Evolutionary conservation across 2,329 filamentous ascomycete species (phyloP).

Genomic region (Aspergillus cejpii): DNA sequence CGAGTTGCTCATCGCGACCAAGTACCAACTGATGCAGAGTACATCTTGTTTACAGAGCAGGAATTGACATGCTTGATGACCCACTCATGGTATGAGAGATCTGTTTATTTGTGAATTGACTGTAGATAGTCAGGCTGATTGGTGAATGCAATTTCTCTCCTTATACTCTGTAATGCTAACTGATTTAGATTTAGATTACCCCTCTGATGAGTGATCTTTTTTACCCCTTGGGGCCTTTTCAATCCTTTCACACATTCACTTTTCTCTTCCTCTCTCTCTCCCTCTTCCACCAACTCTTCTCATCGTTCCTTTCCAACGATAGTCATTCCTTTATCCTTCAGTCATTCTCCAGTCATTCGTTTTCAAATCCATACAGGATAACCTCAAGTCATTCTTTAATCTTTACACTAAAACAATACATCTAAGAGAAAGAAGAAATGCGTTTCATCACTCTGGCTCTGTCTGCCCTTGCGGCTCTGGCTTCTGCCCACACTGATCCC

Average conservation of each 20-base stretch:
- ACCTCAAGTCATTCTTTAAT: conserved; percentile 21
- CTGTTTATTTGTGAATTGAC: too few relatives aligned
- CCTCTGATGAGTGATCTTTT: too few relatives aligned
- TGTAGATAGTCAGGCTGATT: too few relatives aligned
- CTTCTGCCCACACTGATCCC: conserved; percentile 33
- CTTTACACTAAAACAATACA: conserved; percentile 3
- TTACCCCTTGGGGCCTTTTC: too few relatives aligned
- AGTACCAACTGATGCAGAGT: too few relatives aligned
- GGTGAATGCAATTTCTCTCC: too few relatives aligned
- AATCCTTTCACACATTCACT: conserved; percentile 11
- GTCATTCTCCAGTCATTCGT: conserved; percentile 24
- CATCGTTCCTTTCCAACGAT: conserved; percentile 14
- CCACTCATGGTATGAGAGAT: conserved; percentile 6
- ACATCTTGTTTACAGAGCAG: too few relatives aligned
- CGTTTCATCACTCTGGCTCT: conserved; percentile 35
- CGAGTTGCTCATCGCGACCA: not conserved
- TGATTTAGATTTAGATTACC: too few relatives aligned
- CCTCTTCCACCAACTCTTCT: conserved; percentile 10
- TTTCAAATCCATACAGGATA: conserved; percentile 15
- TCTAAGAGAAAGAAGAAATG: conserved; percentile 22
- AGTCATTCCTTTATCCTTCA: conserved; percentile 20
- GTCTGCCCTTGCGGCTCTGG: conserved; percentile 36
- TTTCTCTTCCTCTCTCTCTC: conserved; percentile 14
- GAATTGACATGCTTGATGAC: not conserved
- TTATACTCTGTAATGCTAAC: too few relatives aligned